Conservation (phyloP, 371 early-diverging fungal species). For the Syncephalastrum contaminatum region DNA sequence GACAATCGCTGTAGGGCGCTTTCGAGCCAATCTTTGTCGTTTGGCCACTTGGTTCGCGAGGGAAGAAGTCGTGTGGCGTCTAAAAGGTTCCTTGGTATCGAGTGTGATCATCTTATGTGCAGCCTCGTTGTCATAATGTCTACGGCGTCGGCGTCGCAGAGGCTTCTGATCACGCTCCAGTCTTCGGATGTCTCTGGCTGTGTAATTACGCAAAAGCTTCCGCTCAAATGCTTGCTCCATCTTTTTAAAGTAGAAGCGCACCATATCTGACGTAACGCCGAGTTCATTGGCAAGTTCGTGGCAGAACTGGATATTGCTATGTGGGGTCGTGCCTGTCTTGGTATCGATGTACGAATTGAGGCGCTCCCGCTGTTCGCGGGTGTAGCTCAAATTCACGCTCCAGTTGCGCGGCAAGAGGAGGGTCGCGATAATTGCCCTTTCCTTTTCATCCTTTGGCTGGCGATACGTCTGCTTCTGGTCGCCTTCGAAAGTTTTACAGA, state of each 20-base stretch:
- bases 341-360: conserved; percentile 44
- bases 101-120: conserved; percentile 7
- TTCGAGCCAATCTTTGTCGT: too few relatives aligned
- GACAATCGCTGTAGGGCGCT: too few relatives aligned
- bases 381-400: conserved; percentile 36
- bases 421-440: background rate
- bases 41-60: too few relatives aligned
- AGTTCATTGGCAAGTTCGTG: conserved; percentile 29
- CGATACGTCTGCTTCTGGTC: conserved; percentile 1
- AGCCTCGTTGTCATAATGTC: background rate
- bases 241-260: conserved; percentile 42
- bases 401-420: conserved; percentile 43
- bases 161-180: conserved; percentile 1
- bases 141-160: background rate
- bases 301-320: conserved; percentile 29
- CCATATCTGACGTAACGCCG: conserved; percentile 27
- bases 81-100: conserved; percentile 6
- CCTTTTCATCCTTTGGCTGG: conserved; percentile 1
- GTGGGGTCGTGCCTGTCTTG: conserved; percentile 35
- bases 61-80: background rate
- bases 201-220: background rate
- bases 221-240: conserved; percentile 34
- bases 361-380: conserved; percentile 26
- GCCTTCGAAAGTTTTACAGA: conserved; percentile 14
- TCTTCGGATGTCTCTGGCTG: too few relatives aligned